Conservation (phyloP, 2,329 filamentous ascomycete genomes). For the Fusarium succisae region DNA sequence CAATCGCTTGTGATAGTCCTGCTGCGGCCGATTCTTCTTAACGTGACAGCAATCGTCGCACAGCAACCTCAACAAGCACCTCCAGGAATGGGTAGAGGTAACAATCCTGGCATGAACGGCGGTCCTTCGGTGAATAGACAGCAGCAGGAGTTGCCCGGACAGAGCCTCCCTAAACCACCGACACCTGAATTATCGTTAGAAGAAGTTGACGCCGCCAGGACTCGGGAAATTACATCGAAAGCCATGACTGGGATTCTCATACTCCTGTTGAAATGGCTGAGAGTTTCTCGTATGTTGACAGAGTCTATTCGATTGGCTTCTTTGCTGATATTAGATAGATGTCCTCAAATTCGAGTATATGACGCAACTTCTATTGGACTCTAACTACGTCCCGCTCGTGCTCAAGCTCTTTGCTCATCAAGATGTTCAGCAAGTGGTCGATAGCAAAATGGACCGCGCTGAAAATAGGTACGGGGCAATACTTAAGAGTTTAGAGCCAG, state of each 20-base stretch:
- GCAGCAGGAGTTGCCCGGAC: conserved; percentile 45
- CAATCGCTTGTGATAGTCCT: conserved; percentile 95
- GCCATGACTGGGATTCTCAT: conserved; percentile 90
- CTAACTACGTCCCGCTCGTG: conserved; percentile 91
- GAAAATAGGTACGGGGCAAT: conserved; percentile 73
- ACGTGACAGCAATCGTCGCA: conserved; percentile 84
- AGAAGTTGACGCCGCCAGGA: conserved; percentile 82
- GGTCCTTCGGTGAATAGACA: conserved; percentile 47
- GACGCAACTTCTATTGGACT: conserved; percentile 91
- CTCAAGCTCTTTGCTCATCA: conserved; percentile 94
- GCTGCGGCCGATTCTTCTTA: conserved; percentile 85
- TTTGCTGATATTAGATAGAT: conserved; percentile 62
- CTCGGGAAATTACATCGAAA: conserved; percentile 88
- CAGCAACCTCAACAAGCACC: conserved; percentile 62
- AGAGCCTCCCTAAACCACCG: conserved; percentile 47
- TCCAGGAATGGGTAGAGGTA: conserved; percentile 53
- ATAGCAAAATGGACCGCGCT: conserved; percentile 82
- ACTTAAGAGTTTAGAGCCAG: background rate
- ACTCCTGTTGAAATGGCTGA: conserved; percentile 94
- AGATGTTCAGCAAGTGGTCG: conserved; percentile 89
- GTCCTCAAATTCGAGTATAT: conserved; percentile 96
- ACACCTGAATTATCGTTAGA: conserved; percentile 68
- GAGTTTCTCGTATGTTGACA: conserved; percentile 82
- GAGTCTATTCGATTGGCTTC: background rate
- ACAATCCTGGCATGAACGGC: conserved; percentile 53